These are phyloP conservation scores for Trichoderma sp. DNA, from an alignment of 2,329 filamentous ascomycete genomes.

Conservation along the genomic window DNA sequence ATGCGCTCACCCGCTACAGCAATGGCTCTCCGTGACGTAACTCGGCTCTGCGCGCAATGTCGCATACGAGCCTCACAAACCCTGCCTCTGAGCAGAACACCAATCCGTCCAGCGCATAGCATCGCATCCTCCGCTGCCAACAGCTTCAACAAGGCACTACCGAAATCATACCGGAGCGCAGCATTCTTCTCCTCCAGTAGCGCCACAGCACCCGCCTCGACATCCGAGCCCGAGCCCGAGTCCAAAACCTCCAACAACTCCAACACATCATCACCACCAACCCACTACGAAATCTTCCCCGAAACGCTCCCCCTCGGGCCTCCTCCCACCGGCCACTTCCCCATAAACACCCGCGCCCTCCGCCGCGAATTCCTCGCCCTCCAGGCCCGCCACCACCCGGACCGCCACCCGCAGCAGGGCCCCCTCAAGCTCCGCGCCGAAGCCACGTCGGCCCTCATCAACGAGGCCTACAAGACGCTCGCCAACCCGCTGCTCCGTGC, in stretches of 20 bases:
- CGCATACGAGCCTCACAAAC: slow-evolving; percentile 35
- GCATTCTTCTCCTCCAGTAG: not conserved
- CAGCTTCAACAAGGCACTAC: not conserved
- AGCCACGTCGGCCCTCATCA: slow-evolving; percentile 78
- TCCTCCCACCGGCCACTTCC: slow-evolving; percentile 75
- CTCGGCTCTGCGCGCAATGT: slow-evolving; percentile 41
- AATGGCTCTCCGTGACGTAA: slow-evolving; percentile 33
- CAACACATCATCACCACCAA: slow-evolving; percentile 39
- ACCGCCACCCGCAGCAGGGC: slow-evolving; percentile 55
- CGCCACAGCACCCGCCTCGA: not conserved
- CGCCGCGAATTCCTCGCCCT: slow-evolving; percentile 84
- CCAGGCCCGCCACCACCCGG: slow-evolving; percentile 76
- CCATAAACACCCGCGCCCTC: slow-evolving; percentile 68
- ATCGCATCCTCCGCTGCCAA: not conserved
- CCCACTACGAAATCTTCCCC: slow-evolving; percentile 89
- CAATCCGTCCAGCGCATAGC: not conserved
- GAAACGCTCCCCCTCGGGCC: slow-evolving; percentile 73
- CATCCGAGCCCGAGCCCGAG: not conserved
- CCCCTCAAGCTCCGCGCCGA: slow-evolving; percentile 62
- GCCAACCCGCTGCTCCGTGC: slow-evolving; percentile 75
- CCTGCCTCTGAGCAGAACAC: slow-evolving; percentile 18
- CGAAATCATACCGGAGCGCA: not conserved
- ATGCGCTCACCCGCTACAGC: slow-evolving; percentile 35
- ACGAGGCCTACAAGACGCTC: slow-evolving; percentile 88
- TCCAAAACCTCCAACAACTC: slow-evolving; percentile 31